Evolutionary conservation across 768 basidiomycete species (phyloP), one percentile per base, ranked within the genome.

Genomic region (Suillus discolor): DNA sequence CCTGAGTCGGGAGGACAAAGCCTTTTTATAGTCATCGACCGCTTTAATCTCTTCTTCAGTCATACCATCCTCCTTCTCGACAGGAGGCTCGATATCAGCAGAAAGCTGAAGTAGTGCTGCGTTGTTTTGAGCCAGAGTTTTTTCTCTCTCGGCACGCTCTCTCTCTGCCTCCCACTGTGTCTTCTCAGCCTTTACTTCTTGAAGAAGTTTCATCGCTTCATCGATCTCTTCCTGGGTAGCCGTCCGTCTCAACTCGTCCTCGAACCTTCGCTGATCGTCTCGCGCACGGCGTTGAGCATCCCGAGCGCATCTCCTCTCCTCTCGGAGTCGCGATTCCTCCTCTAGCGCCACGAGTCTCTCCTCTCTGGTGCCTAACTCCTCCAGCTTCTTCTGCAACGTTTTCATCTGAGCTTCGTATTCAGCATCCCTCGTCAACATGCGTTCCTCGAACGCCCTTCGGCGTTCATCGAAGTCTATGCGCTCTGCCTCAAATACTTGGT

Each of bases 271-370:
- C 41, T 76, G 75, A 31, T 74, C 72, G 59, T 77, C 75, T 45
- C 68, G 70, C 4, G 65, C 73, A 34, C 69, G 76, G 36, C 74
- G 70, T 28, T 71, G 67, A 11, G 66, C 66, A 16, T 69, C 44
- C n/a, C 68, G 28, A 20, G 25, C 62, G 54, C 60, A 70, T 51
- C 70, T 69, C 13, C 65, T 70, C 25, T 73, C 73, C 28, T 77
- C 76, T 64, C 69, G 73, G 5, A 69, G 64, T 62, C 54, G 73
- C 28, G 45, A 64, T 53, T 76, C 76, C 62, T 66, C 68, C 55
- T 76, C 76, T 38, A 66, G 60, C 41, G 66, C 72, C 41, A 51
- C 51, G 42, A 77, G 49, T 39, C 41, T 45, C 7, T 62, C 59
- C 38, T 70, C 75, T 62, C 60, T 78, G 2, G 61, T 65, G 11